These are phyloP conservation scores for Penicillium manginii DNA, from an alignment of 495 filamentous ascomycete genomes.

Conservation along the genomic window DNA sequence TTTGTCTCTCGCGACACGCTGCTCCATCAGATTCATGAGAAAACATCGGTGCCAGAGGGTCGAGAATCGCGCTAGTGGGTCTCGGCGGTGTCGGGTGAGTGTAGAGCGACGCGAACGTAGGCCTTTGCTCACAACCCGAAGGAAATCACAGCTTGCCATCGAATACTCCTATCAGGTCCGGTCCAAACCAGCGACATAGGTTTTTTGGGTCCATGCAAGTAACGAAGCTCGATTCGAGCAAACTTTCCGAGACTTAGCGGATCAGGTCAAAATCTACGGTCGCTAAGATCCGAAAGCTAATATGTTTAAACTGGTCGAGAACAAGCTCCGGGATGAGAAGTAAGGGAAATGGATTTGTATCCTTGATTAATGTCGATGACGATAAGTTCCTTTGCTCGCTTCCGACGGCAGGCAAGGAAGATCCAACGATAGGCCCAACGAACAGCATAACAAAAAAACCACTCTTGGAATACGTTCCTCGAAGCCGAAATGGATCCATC, in stretches of 20 bases:
- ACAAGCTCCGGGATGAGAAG: background rate
- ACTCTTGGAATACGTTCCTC: too few species aligned
- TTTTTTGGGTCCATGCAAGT: background rate
- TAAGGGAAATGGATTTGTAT: slow-evolving; percentile 5
- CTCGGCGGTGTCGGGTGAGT: background rate
- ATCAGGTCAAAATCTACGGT: background rate
- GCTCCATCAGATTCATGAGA: background rate
- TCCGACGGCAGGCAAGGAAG: too few species aligned
- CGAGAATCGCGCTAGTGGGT: background rate
- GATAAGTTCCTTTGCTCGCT: background rate
- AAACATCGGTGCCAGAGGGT: background rate
- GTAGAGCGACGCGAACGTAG: background rate
- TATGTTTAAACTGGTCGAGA: background rate
- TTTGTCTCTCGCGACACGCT: background rate
- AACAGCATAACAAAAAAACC: too few species aligned
- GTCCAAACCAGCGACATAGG: background rate
- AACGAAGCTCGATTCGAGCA: background rate
- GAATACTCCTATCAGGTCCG: background rate
- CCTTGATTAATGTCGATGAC: slow-evolving; percentile 11
- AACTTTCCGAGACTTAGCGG: background rate
- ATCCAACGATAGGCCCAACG: too few species aligned
- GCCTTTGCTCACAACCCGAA: background rate
- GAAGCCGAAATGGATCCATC: too few species aligned
- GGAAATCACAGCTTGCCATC: background rate
- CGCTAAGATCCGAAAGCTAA: background rate